Evolutionary conservation across 2,329 filamentous ascomycete species (phyloP).

Genomic region (Pyrenochaeta sp.): DNA sequence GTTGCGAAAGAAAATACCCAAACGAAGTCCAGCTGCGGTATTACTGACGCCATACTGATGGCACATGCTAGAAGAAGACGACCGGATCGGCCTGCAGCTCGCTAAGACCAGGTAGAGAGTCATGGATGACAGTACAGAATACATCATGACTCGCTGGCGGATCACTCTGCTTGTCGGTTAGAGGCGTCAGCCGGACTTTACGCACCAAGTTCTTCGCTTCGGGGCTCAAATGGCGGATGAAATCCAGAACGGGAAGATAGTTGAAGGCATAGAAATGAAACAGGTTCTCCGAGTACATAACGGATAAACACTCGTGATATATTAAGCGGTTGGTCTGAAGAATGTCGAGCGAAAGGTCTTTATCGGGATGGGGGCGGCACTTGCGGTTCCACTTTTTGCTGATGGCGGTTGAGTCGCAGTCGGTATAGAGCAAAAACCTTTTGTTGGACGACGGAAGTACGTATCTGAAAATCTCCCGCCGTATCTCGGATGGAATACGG

Average conservation of each 20-base stretch:
- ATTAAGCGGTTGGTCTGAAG: slow-evolving; percentile 49
- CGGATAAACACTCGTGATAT: slow-evolving; percentile 49
- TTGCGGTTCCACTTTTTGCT: slow-evolving; percentile 50
- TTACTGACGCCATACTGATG: no score
- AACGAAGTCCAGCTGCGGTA: no score
- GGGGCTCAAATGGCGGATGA: slow-evolving; percentile 49
- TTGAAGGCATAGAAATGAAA: slow-evolving; percentile 53
- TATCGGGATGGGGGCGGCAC: slow-evolving; percentile 45
- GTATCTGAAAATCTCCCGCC: slow-evolving; percentile 50
- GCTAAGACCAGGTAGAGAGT: slow-evolving; percentile 47
- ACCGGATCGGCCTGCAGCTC: slow-evolving; percentile 48
- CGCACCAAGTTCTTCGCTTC: slow-evolving; percentile 49
- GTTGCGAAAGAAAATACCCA: no score
- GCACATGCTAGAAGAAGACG: slow-evolving; percentile 40
- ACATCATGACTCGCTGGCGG: slow-evolving; percentile 45
- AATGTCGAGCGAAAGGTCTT: slow-evolving; percentile 43
- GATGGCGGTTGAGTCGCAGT: slow-evolving; percentile 51
- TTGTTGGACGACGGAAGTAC: slow-evolving; percentile 50
- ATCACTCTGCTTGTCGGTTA: slow-evolving; percentile 47
- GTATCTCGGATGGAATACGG: slow-evolving; percentile 50
- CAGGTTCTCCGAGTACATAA: slow-evolving; percentile 50
- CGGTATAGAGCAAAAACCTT: slow-evolving; percentile 57
- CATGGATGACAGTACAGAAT: slow-evolving; percentile 51
- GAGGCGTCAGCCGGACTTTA: slow-evolving; percentile 48
- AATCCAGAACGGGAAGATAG: slow-evolving; percentile 51